Evolutionary conservation across 2,329 filamentous ascomycete genomes (phyloP).

Genomic region (Coniochaeta sp.): DNA sequence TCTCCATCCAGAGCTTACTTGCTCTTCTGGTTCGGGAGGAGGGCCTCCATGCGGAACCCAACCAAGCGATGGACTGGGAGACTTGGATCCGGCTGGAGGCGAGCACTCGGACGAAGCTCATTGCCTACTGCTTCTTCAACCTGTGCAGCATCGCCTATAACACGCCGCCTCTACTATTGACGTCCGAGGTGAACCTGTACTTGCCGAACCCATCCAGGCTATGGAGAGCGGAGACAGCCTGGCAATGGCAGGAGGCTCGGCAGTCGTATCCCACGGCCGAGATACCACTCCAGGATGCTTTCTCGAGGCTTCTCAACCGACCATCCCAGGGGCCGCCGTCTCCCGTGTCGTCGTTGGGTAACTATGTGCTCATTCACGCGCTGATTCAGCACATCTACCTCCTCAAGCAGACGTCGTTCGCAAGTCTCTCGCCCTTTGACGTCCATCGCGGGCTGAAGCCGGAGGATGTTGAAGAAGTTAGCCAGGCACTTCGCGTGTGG

Average conservation of each 20-base stretch:
- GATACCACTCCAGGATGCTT: slow-evolving; percentile 49
- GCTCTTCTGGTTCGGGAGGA: slow-evolving; percentile 53
- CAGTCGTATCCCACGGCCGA: slow-evolving; percentile 43
- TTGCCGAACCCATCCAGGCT: slow-evolving; percentile 48
- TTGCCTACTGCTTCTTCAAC: slow-evolving; percentile 57
- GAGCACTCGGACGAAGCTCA: slow-evolving; percentile 50
- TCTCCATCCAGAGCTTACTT: slow-evolving; percentile 52
- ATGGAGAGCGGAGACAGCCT: slow-evolving; percentile 50
- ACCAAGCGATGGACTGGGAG: slow-evolving; percentile 46
- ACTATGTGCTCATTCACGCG: slow-evolving; percentile 66
- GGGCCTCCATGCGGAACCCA: slow-evolving; percentile 41
- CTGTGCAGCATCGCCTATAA: slow-evolving; percentile 57
- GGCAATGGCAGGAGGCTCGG: slow-evolving; percentile 54
- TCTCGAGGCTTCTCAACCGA: slow-evolving; percentile 47
- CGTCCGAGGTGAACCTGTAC: slow-evolving; percentile 49
- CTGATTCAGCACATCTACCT: slow-evolving; percentile 67
- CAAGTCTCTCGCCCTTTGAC: slow-evolving; percentile 40
- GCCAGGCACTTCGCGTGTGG: slow-evolving; percentile 50
- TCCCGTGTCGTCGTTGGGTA: slow-evolving; percentile 54
- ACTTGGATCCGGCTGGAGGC: slow-evolving; percentile 52
- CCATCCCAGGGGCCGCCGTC: slow-evolving; percentile 38
- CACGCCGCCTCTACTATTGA: slow-evolving; percentile 50
- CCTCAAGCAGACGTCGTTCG: slow-evolving; percentile 55
- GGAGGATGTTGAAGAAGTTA: slow-evolving; percentile 50
- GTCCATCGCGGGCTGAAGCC: slow-evolving; percentile 41